These are phyloP conservation scores for Penicillium oxalicum DNA, from an alignment of 2,329 filamentous ascomycete species.

Conservation along the genomic window DNA sequence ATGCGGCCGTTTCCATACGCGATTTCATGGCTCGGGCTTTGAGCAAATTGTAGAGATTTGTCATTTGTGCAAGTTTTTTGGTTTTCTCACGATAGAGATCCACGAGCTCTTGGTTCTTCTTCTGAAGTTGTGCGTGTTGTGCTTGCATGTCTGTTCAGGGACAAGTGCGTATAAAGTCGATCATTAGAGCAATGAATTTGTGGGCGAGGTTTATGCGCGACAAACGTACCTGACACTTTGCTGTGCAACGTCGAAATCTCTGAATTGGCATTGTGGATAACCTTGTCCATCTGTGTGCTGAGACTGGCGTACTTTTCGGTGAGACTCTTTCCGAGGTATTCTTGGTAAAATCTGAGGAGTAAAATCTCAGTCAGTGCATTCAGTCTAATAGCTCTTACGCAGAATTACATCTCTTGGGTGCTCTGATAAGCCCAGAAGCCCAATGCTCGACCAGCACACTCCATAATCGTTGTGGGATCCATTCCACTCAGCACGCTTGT, in stretches of 20 bases:
- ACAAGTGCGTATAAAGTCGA: not conserved
- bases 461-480: slow-evolving; percentile 74
- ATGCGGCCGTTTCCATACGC: slow-evolving; percentile 51
- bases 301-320: slow-evolving; percentile 64
- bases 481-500: slow-evolving; percentile 78
- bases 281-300: slow-evolving; percentile 62
- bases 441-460: slow-evolving; percentile 73
- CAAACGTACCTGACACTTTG: slow-evolving; percentile 55
- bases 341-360: slow-evolving; percentile 62
- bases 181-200: not conserved
- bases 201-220: not conserved
- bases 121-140: slow-evolving; percentile 58
- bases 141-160: slow-evolving; percentile 47
- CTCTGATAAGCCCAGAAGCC: slow-evolving; percentile 85
- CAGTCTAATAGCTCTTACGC: too few species aligned
- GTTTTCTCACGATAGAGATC: slow-evolving; percentile 64
- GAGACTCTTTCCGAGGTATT: slow-evolving; percentile 64
- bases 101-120: slow-evolving; percentile 66
- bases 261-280: slow-evolving; percentile 67
- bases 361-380: slow-evolving; percentile 5
- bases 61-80: slow-evolving; percentile 61
- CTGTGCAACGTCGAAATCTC: slow-evolving; percentile 63
- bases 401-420: slow-evolving; percentile 68
- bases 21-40: slow-evolving; percentile 52
- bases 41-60: slow-evolving; percentile 54